These are phyloP conservation scores for Mimosa bimucronata DNA, from an alignment of 306 rosid genomes.

Conservation along the genomic window DNA sequence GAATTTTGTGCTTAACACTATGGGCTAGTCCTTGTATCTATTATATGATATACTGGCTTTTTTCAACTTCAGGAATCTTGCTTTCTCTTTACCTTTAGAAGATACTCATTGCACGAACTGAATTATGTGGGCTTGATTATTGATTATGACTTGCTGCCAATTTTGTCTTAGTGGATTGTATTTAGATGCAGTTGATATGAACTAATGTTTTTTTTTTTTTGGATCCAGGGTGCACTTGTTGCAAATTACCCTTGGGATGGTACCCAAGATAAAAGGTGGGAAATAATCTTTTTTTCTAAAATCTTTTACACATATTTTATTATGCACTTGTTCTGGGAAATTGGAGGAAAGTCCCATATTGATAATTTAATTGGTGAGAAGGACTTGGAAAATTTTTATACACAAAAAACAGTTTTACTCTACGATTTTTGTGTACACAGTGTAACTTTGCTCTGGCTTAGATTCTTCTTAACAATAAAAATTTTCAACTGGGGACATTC, in stretches of 20 bases:
- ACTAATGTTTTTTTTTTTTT: constrained; percentile 25
- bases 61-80: constrained; percentile 17
- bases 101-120: constrained; percentile 8
- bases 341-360: too few relatives aligned
- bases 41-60: background rate
- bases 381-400: too few relatives aligned
- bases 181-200: constrained; percentile 29
- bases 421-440: too few relatives aligned
- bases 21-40: constrained; percentile 27
- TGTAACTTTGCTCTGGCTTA: too few relatives aligned
- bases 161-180: constrained; percentile 13
- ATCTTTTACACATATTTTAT: constrained; percentile 2
- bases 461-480: too few relatives aligned
- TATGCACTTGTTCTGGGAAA: background rate
- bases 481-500: too few relatives aligned
- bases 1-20: background rate
- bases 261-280: constrained; percentile 72
- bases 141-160: background rate
- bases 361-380: too few relatives aligned
- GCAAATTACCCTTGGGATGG: constrained; percentile 99
- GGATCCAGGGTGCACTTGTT: constrained; percentile 83
- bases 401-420: too few relatives aligned
- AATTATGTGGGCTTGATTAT: constrained; percentile 29
- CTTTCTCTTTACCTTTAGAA: constrained; percentile 22
- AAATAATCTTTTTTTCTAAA: constrained; percentile 10